These are phyloP conservation scores for Tardiomyces digboiensis DNA, from an alignment of 1,139 yeast species.

Conservation along the genomic window DNA sequence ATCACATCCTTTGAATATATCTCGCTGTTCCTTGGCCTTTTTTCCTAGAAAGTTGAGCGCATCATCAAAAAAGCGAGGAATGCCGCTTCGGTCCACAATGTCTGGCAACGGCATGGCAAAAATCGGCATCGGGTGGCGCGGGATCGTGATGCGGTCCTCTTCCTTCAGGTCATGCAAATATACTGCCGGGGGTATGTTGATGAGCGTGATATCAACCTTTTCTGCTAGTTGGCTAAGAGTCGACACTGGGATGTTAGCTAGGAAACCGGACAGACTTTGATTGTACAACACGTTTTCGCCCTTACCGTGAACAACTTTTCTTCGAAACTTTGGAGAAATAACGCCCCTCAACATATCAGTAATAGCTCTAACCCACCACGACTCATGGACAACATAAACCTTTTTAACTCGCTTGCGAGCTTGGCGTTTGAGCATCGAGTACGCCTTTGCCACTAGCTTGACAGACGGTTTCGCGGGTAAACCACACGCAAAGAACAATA, in stretches of 20 bases:
- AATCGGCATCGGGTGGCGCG: constrained; percentile 25
- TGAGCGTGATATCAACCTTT: constrained; percentile 59
- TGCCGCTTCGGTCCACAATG: constrained; percentile 8
- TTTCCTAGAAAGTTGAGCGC: constrained; percentile 14
- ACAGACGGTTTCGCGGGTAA: constrained; percentile 46
- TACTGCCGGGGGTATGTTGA: constrained; percentile 70
- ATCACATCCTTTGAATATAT: constrained; percentile 20
- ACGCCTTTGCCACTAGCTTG: constrained; percentile 73
- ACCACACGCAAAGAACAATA: constrained; percentile 74
- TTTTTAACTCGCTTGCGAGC: constrained; percentile 47
- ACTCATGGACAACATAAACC: constrained; percentile 80
- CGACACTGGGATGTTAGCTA: no score
- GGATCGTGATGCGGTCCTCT: constrained; percentile 24
- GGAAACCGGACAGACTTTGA: no score
- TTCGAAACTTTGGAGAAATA: constrained; percentile 36
- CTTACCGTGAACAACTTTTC: constrained; percentile 37
- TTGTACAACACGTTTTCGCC: no score
- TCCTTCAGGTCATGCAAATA: constrained; percentile 43
- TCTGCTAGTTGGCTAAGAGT: constrained; percentile 54
- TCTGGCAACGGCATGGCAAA: constrained; percentile 24
- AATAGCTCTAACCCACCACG: constrained; percentile 80
- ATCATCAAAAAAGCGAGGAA: constrained; percentile 24
- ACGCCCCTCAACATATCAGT: constrained; percentile 63
- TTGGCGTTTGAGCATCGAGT: constrained; percentile 55
- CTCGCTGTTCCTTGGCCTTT: constrained; percentile 1